Base-by-base conservation (phyloP, 352 stramenopile genomes). In the Globisporangium emineosum region DNA sequence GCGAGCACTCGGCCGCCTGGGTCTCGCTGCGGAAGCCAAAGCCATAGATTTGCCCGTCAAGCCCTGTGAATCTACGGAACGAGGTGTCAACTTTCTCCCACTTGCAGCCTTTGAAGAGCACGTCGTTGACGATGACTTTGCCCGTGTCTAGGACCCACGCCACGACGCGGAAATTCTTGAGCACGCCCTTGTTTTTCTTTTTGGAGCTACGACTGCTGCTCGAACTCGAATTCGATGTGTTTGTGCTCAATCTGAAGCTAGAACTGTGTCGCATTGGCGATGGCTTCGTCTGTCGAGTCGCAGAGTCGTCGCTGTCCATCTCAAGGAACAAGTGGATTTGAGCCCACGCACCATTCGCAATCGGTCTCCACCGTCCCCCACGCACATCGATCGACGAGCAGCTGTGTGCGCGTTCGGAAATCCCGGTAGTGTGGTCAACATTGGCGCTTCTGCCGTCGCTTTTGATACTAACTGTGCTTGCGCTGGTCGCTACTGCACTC, bases 311-410 rank as follows among this genome's bases (percentile, higher is more conserved):
- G 15, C 62, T 58, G 6, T 71, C 72, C 60, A 87, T 75, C 57
- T 89, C 80, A 5, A 79, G 64, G 25, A 82, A 86, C 15, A 89
- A 45, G 49, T 89, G 78, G 27, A 88, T 57, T 45, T 86, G 80
- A 9, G 80, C 70, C 78, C 70, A 82, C 17, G 68, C 75, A 29
- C 76, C 80, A 19, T 76, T 63, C 13, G 74, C 73, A 13, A 87
- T 64, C 21, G 74, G 71, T 52, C 67, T 54, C 79, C 77, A 89
- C 10, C 53, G 63, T 5, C 49, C 43, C 29, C 52, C 61, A 5
- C 57, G 19, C 13, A 29, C 35, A 50, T 45, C 49, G n/a, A 54
- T 56, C 5, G 33, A 27, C 8, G 60, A 65, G 47, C 49, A 59
- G 33, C 60, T 65, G 21, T 53, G 49, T 1, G 60, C 50, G 10